Conservation (phyloP, 257 asterid genomes). For the Solanum virginianum region DNA sequence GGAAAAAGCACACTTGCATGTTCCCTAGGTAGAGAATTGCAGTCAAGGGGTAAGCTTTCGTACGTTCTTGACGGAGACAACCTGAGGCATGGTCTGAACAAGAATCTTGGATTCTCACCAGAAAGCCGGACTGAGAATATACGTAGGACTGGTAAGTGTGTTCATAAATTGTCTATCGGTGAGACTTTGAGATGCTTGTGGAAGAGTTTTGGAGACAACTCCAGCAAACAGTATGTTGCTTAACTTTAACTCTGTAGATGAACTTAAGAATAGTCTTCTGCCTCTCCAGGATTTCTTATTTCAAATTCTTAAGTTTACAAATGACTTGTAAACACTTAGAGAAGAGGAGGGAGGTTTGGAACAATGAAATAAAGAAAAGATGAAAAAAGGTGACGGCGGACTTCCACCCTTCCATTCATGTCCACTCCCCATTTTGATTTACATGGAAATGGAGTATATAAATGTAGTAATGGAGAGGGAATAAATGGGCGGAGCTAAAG, state of each 20-base stretch:
- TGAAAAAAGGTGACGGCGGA: not conserved
- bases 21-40: constrained; percentile 78
- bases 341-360: not conserved
- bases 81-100: constrained; percentile 90
- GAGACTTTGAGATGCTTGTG: not conserved
- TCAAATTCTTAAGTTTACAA: not conserved
- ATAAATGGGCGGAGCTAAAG: not conserved
- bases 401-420: not conserved
- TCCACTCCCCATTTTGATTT: not conserved
- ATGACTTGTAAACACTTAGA: not conserved
- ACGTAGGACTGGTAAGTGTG: constrained; percentile 76
- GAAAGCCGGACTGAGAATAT: constrained; percentile 88
- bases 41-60: constrained; percentile 75
- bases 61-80: constrained; percentile 94
- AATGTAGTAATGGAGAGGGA: not conserved
- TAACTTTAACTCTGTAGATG: not conserved
- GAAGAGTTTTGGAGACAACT: not conserved
- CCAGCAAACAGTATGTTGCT: not conserved
- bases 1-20: constrained; percentile 93
- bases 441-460: not conserved
- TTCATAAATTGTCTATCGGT: not conserved
- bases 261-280: not conserved
- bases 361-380: not conserved
- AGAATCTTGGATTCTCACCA: constrained; percentile 76
- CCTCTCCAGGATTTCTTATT: not conserved